These are phyloP conservation scores for Cyclotella sp. DNA, from an alignment of 108 stramenopile species.

Conservation along the genomic window DNA sequence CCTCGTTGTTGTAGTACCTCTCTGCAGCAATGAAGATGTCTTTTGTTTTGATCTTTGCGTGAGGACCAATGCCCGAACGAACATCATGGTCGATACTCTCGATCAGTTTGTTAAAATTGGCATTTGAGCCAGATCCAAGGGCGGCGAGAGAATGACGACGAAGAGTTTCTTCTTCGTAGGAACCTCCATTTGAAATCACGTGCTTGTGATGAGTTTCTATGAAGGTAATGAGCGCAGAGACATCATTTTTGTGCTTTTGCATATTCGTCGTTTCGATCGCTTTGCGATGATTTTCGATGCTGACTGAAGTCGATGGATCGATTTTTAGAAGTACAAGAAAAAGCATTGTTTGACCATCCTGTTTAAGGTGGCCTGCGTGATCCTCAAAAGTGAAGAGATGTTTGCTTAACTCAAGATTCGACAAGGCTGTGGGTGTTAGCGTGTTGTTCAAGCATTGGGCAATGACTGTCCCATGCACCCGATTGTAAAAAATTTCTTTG, in stretches of 20 bases:
- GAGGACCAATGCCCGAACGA: slow-evolving; percentile 1
- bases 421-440: neutral
- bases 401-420: neutral
- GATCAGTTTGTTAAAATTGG: slow-evolving; percentile 18
- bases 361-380: neutral
- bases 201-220: neutral
- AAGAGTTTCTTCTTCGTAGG: neutral
- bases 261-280: neutral
- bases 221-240: neutral
- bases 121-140: slow-evolving; percentile 13
- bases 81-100: neutral
- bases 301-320: slow-evolving; percentile 8
- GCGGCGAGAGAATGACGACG: neutral
- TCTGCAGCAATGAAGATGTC: neutral
- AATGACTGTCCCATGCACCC: neutral
- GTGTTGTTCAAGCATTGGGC: neutral
- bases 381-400: neutral
- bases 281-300: slow-evolving; percentile 1
- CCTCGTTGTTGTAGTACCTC: neutral
- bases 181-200: neutral
- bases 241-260: slow-evolving; percentile 7
- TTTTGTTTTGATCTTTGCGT: neutral
- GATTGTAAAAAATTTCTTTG: neutral
- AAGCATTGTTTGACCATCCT: slow-evolving; percentile 13
- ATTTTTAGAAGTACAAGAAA: neutral